Evolutionary conservation across 2,329 filamentous ascomycete genomes (phyloP), one percentile per base, ranked within the genome.

Genomic region (Trichoderma citrinoviride): DNA sequence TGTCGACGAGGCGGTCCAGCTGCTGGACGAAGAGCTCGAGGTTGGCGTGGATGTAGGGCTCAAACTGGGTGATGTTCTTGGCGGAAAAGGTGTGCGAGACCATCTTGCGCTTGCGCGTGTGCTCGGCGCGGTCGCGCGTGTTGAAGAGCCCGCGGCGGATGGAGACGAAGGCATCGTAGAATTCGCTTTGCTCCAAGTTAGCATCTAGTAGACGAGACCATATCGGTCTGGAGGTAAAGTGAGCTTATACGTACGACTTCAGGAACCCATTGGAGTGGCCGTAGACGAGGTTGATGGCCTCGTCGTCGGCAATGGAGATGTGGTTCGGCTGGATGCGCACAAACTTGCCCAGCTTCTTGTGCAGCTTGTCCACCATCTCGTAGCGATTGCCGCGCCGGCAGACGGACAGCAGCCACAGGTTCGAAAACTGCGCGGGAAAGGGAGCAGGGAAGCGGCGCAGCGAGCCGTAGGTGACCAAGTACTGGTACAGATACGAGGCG

Each of bases 101-200:
- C 2, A 91, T 89, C 83, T 96, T 97, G 72, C 93, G 87, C 83
- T 97, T 97, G 68, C 93, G 87, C 0, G 89, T 89, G 76, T 97
- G 93, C 73, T 97, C 91, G 0, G 82, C 81, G 55, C 93, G 85
- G 77, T 93, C 87, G 37, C 93, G 84, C 0, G 93, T 96, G 77
- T 96, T 97, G 86, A 97, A 97, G 14, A 97, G 82, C 21, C 92
- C 92, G 14, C 91, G 86, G 57, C 85, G 86, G 72, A 96, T 96
- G 14, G 90, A 93, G 62, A 97, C 92, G 71, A 97, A 97, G 56
- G 91, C 90, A 72, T 96, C 92, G 71, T 97, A 97, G 78, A 93
- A 97, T 2, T 94, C 88, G 47, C 90, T 92, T 92, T 3, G 17
- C 43, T 21, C 3, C n/a, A 25, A 21, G 50, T 63, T 14, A 47